A percentile compares a stretch with the other conserved stretches of the same genome.
phyloP scores from a whole-genome alignment of 2,329 filamentous ascomycete genomes.

The Blastomyces silverae region DNA sequence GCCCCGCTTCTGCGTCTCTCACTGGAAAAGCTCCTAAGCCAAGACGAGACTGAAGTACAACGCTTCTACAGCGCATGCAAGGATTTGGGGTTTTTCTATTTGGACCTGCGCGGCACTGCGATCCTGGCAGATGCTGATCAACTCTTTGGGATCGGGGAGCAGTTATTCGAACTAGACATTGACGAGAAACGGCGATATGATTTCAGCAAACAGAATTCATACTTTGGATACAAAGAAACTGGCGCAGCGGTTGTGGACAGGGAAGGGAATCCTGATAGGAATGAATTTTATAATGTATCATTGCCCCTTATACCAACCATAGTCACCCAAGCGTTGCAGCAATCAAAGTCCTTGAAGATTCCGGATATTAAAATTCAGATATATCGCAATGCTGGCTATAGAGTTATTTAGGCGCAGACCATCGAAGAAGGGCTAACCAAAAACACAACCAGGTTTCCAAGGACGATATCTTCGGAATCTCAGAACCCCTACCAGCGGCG shows the following conservation, averaged over 20 bases:
- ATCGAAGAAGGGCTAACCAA: not conserved
- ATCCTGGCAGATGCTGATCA: slow-evolving; percentile 41
- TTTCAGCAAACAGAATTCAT: slow-evolving; percentile 45
- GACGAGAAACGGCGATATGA: slow-evolving; percentile 53
- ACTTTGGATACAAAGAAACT: slow-evolving; percentile 49
- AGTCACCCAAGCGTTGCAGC: not conserved
- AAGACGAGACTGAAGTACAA: slow-evolving; percentile 32
- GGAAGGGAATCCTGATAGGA: slow-evolving; percentile 45
- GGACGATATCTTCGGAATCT: slow-evolving; percentile 45
- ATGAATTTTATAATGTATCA: slow-evolving; percentile 51
- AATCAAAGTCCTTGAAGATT: not conserved
- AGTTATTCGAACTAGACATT: slow-evolving; percentile 44
- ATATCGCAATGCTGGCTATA: not conserved
- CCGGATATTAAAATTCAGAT: not conserved
- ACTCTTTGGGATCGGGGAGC: slow-evolving; percentile 43
- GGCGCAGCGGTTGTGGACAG: slow-evolving; percentile 45
- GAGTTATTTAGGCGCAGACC: not conserved
- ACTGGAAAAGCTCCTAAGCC: slow-evolving; percentile 33
- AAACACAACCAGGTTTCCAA: slow-evolving; percentile 41
- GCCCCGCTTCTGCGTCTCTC: slow-evolving; percentile 42
- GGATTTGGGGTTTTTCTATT: slow-evolving; percentile 53
- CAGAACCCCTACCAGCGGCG: slow-evolving; percentile 39
- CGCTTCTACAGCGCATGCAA: slow-evolving; percentile 38
- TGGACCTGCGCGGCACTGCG: slow-evolving; percentile 41
- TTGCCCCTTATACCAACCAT: slow-evolving; percentile 1